phyloP scores from a whole-genome alignment of 495 filamentous ascomycete genomes.

The Pyronema omphalodes region DNA sequence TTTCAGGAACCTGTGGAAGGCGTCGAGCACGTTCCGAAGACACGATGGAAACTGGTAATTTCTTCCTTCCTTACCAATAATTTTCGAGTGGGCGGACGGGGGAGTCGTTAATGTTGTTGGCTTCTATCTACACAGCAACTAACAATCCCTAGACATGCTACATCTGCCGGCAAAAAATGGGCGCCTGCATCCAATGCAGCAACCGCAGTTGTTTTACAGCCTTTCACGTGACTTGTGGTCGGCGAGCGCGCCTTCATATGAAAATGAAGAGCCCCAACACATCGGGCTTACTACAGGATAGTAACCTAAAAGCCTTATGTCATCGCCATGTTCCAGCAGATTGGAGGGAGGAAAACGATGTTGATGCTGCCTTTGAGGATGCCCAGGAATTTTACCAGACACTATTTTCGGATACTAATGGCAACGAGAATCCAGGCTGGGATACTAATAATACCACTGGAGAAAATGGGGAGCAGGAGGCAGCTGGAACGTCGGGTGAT shows the following conservation, averaged over 20 bases:
- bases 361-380: constrained; percentile 43
- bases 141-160: constrained; percentile 46
- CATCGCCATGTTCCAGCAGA: constrained; percentile 88
- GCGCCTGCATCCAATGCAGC: constrained; percentile 93
- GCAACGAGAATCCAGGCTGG: too few species aligned
- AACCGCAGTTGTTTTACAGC: constrained; percentile 94
- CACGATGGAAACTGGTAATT: constrained; percentile 60
- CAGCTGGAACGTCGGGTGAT: constrained; percentile 39
- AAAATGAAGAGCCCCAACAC: constrained; percentile 92
- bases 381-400: constrained; percentile 54
- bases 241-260: constrained; percentile 69
- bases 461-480: constrained; percentile 69
- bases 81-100: too few species aligned
- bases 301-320: constrained; percentile 80
- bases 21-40: constrained; percentile 87
- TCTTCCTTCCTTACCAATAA: not conserved
- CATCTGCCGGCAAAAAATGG: constrained; percentile 94
- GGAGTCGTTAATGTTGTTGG: not conserved
- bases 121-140: constrained; percentile 7
- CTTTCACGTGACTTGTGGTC: constrained; percentile 96
- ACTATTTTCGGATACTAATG: too few species aligned
- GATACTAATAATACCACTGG: constrained; percentile 60
- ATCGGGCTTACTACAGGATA: constrained; percentile 59
- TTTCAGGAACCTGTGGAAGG: constrained; percentile 98
- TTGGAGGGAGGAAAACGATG: constrained; percentile 72